Evolutionary conservation across 2,329 filamentous ascomycete species (phyloP).

Genomic region (Thielaviopsis punctulata): DNA sequence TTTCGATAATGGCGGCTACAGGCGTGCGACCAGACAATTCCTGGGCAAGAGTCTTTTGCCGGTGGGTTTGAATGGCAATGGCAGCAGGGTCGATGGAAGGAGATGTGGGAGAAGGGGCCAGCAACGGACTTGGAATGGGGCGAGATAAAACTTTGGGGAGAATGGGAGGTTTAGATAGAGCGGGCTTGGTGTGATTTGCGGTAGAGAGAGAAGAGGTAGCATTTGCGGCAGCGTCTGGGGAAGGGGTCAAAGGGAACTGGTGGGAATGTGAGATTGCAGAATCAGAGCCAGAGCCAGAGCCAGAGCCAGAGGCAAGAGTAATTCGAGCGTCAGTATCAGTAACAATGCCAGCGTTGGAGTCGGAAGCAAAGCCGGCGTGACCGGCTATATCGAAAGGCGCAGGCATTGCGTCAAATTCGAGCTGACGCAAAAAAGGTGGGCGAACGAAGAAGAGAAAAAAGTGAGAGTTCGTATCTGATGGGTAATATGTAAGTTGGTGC

Average conservation of each 20-base stretch:
- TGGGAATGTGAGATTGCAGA: constrained; percentile 1
- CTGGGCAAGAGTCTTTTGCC: constrained; percentile 9
- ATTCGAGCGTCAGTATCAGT: not conserved
- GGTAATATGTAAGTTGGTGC: no score
- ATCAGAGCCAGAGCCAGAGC: no score
- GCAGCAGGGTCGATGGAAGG: not conserved
- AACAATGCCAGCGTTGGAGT: no score
- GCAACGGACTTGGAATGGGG: not conserved
- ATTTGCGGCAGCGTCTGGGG: constrained; percentile 2
- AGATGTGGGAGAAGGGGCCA: not conserved
- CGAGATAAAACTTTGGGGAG: not conserved
- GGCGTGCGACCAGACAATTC: constrained; percentile 6
- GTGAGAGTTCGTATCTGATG: no score
- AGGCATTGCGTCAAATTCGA: no score
- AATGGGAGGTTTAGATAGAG: not conserved
- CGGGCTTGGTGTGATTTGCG: not conserved
- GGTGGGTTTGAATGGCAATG: not conserved
- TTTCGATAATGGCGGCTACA: constrained; percentile 7
- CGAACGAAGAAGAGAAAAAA: no score
- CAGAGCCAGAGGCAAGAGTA: not conserved
- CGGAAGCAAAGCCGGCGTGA: not conserved
- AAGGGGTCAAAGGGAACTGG: constrained; percentile 8
- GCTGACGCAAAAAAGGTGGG: no score
- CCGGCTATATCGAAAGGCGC: no score
- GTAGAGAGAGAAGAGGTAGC: not conserved